phyloP scores from a whole-genome alignment of 768 basidiomycete genomes.

The Tephrocybe rancida region DNA sequence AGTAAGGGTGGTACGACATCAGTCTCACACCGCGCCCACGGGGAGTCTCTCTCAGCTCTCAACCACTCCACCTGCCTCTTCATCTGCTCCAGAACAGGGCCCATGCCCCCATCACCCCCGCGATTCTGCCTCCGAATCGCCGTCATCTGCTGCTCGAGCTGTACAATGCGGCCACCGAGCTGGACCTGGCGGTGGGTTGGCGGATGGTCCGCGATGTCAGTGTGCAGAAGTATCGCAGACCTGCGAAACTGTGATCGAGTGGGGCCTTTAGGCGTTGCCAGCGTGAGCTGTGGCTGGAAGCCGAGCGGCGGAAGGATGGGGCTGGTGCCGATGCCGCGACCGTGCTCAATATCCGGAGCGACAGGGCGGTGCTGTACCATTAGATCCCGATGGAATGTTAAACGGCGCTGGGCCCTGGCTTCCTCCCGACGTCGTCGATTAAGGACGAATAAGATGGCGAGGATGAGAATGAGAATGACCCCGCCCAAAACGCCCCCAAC shows the following conservation, averaged over 20 bases:
- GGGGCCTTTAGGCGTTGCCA: neutral
- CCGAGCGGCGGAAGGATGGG: constrained; percentile 1
- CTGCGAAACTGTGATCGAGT: constrained; percentile 1
- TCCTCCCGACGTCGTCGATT: constrained; percentile 5
- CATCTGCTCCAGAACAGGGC: constrained; percentile 10
- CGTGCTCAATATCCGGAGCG: constrained; percentile 7
- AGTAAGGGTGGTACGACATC: constrained; percentile 7
- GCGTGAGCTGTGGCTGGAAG: constrained; percentile 2
- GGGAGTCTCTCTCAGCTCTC: constrained; percentile 4
- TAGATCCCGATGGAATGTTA: constrained; percentile 15
- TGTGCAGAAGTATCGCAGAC: neutral
- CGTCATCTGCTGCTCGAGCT: constrained; percentile 15
- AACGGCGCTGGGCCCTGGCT: neutral
- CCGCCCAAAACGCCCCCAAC: constrained; percentile 17
- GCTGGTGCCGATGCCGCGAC: neutral
- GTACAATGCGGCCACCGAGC: constrained; percentile 7
- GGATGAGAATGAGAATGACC: constrained; percentile 8
- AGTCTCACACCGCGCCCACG: constrained; percentile 15
- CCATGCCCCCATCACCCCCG: constrained; percentile 1
- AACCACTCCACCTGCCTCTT: constrained; percentile 17
- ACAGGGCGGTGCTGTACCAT: constrained; percentile 16
- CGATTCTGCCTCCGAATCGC: constrained; percentile 10
- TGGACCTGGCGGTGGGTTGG: constrained; percentile 13
- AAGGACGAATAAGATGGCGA: constrained; percentile 7
- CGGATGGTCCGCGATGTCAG: neutral